Base-by-base conservation (phyloP, 768 basidiomycete genomes). In the Leccinum broughii region DNA sequence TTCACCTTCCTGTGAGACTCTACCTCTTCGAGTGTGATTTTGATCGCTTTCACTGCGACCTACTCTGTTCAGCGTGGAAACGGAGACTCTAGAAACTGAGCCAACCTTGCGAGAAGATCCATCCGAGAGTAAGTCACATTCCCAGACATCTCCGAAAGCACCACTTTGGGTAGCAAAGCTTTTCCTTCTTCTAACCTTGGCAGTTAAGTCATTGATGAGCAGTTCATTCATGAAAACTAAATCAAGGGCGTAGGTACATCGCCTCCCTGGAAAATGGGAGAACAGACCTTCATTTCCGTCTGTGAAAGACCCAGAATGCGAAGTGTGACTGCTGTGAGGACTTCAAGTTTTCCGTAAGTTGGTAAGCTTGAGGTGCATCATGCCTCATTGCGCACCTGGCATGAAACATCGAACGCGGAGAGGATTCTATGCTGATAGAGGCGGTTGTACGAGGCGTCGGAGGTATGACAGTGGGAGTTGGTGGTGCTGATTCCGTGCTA, bases 11-110 rank as follows among this genome's bases (percentile, higher is more conserved):
- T 34, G n/a, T 48, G 35, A 57, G 46, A 28, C 14, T 5, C 26
- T 1, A 35, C 30, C 39, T 60, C 51, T 22, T 52, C 28, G 17
- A n/a, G 41, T 44, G 8, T 15, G 4, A 11, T 22, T 10, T 39
- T 69, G 28, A 70, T n/a, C 0, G 60, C 60, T 52, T 70, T 71
- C 32, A 70, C 69, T 3, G 68, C 69, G 3, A 70, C 59, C 67
- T 71, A 28, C 5, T 30, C 24, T 48, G 2, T 41, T 62, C 26
- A 60, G 41, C 10, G 9, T 20, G 28, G 7, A 13, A 14, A 13
- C 10, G 10, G 22, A 56, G 46, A n/a, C 10, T 13, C 3, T 10
- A 34, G 3, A 3, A 52, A 51, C 24, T 8, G 26, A 24, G 24
- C 55, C 24, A 24, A 69, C 68, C 57, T 52, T 56, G 3, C 46